Percentiles rank a stretch among this genome's conserved stretches.
These are phyloP conservation scores for Geotrichum australiense DNA, from an alignment of 1,139 yeast genomes.

Conservation along the genomic window DNA sequence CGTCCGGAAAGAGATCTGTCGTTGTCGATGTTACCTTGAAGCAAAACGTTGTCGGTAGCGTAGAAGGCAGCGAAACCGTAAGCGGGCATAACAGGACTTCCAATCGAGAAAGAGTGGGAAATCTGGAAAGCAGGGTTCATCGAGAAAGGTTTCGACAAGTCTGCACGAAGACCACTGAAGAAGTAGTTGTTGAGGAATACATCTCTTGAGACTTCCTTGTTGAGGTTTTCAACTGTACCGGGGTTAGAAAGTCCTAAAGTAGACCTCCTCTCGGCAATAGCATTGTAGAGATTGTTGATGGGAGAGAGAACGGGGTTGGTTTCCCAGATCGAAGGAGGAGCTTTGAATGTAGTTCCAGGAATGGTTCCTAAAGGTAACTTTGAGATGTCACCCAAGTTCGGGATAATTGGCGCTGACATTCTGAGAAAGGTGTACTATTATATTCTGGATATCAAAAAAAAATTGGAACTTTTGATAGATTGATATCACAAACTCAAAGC, in stretches of 20 bases:
- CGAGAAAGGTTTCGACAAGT: constrained; percentile 84
- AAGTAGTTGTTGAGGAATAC: constrained; percentile 84
- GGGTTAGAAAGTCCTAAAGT: constrained; percentile 83
- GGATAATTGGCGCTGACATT: constrained; percentile 21
- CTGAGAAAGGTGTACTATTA: too few species aligned
- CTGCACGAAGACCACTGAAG: constrained; percentile 96
- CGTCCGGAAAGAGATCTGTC: constrained; percentile 84
- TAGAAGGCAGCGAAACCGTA: constrained; percentile 88
- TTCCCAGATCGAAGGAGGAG: constrained; percentile 51
- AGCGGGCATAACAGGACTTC: constrained; percentile 81
- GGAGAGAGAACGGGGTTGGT: constrained; percentile 80
- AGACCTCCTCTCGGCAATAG: constrained; percentile 69
- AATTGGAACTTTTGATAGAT: background rate
- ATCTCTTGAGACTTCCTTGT: constrained; percentile 89
- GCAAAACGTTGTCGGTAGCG: constrained; percentile 77
- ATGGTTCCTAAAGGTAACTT: constrained; percentile 18
- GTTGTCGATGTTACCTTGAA: constrained; percentile 89
- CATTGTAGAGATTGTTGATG: constrained; percentile 66
- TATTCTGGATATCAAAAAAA: background rate
- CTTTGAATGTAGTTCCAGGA: constrained; percentile 20
- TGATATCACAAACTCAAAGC: too few species aligned
- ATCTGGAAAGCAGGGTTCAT: constrained; percentile 96
- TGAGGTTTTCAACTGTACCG: constrained; percentile 89
- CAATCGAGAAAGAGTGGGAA: constrained; percentile 87
- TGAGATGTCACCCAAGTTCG: constrained; percentile 27